Evolutionary conservation across 2,329 filamentous ascomycete genomes (phyloP), one percentile per base, ranked within the genome.

Genomic region (Colletotrichum acutatum): DNA sequence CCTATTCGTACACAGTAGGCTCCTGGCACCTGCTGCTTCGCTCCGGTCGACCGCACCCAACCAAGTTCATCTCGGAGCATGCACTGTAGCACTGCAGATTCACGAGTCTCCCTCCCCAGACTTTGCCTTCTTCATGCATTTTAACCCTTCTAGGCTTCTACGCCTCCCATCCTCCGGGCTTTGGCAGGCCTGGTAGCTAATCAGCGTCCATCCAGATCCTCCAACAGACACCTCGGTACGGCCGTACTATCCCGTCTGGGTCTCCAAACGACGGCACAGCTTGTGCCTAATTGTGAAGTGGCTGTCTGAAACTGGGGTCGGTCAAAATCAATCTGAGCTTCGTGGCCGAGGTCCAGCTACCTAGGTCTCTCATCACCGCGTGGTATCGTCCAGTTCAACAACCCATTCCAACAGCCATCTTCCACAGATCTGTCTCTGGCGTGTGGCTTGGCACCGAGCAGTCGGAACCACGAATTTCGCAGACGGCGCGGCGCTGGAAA

Each of bases 401-500:
- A 16, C 9, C 58, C 49, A 52, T 69, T 58, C 59, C 30, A 26
- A 30, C 58, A 22, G 37, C n/a, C 49, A 37, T 9, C 22, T 53
- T 62, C 56, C 57, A 32, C 28, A 61, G 26, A 53, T 4, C 7
- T 26, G 28, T 61, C 34, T 30, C 59, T n/a, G 16, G 59, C 59
- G 24, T 49, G n/a, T 58, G 53, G 65, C 59, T 46, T n/a, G 37
- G 59, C 65, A 63, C 59, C 65, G 42, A 54, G 52, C 32, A 66
- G 16, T 9, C 64, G 68, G 57, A 22, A 56, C 34, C 28, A 30
- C 49, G 56, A 42, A 37, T 5, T 52, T 26, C 32, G 19, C 26
- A 53, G 11, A 49, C 30, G 54, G 42, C 42, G 42, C 32, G 56
- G 54, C 32, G 24, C 42, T 65, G 49, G 19, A 34, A 71, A n/a